These are phyloP conservation scores for Phytophthora pistaciae DNA, from an alignment of 352 stramenopile species.

Conservation along the genomic window DNA sequence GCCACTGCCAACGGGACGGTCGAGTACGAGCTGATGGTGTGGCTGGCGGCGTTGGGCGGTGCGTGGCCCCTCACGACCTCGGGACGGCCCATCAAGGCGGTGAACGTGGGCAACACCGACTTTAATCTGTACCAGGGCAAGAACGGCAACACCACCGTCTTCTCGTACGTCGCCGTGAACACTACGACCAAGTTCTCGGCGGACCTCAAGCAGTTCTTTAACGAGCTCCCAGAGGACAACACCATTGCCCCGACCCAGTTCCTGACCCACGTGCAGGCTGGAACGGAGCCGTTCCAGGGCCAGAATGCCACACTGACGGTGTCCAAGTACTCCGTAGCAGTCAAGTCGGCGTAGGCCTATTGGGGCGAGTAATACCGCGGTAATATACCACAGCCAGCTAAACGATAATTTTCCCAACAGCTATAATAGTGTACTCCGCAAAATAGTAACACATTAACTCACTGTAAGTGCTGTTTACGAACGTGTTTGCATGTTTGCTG, in stretches of 20 bases:
- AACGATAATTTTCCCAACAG: not conserved
- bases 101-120: slow-evolving; percentile 12
- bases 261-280: slow-evolving; percentile 36
- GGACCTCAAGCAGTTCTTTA: slow-evolving; percentile 38
- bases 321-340: slow-evolving; percentile 30
- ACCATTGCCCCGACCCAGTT: slow-evolving; percentile 33
- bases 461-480: too few relatives aligned
- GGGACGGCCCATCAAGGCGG: slow-evolving; percentile 25
- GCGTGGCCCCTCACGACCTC: slow-evolving; percentile 36
- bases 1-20: slow-evolving; percentile 27
- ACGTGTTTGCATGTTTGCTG: too few relatives aligned
- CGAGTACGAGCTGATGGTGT: slow-evolving; percentile 50
- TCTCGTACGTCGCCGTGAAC: slow-evolving; percentile 39
- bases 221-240: slow-evolving; percentile 28
- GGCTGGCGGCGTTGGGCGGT: slow-evolving; percentile 36
- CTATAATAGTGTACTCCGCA: too few relatives aligned
- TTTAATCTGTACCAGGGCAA: slow-evolving; percentile 39
- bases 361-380: not conserved
- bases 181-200: slow-evolving; percentile 27
- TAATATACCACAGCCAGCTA: not conserved
- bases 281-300: slow-evolving; percentile 37
- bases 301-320: slow-evolving; percentile 36
- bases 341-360: slow-evolving; percentile 8
- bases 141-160: slow-evolving; percentile 39
- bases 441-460: too few relatives aligned